A percentile compares a stretch with the other conserved stretches of the same genome.
Evolutionary conservation across 1,139 yeast species (phyloP).

Genomic region (Waltiozyma sp.): DNA sequence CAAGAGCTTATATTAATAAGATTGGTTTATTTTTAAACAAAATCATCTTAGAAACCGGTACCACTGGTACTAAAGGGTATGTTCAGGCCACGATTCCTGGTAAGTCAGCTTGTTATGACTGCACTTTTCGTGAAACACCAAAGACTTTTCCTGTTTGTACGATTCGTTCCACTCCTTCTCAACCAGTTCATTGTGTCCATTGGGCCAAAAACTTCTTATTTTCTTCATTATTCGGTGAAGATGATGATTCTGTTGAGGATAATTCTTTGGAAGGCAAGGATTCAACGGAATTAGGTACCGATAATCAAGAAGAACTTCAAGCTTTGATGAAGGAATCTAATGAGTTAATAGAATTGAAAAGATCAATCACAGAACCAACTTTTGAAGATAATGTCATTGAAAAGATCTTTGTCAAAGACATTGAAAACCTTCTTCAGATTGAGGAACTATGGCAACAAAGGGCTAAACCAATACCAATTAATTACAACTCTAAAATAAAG

Average conservation of each 20-base stretch:
- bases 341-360: conserved; percentile 59
- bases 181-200: conserved; percentile 90
- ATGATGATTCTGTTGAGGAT: conserved; percentile 22
- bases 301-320: conserved; percentile 55
- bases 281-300: conserved; percentile 40
- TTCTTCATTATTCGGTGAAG: conserved; percentile 64
- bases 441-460: conserved; percentile 75
- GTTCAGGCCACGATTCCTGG: conserved; percentile 84
- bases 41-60: conserved; percentile 88
- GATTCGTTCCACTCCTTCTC: conserved; percentile 91
- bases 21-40: conserved; percentile 63
- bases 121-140: conserved; percentile 79
- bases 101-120: conserved; percentile 84
- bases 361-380: conserved; percentile 29
- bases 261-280: conserved; percentile 21
- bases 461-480: conserved; percentile 53
- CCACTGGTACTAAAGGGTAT: conserved; percentile 91
- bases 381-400: conserved; percentile 31
- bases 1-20: conserved; percentile 79
- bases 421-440: conserved; percentile 58
- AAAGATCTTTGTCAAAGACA: conserved; percentile 58
- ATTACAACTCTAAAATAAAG: conserved; percentile 21
- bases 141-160: conserved; percentile 94
- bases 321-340: conserved; percentile 63
- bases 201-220: conserved; percentile 95